Evolutionary conservation across 768 basidiomycete genomes (phyloP), one percentile per base, ranked within the genome.

Genomic region (Rhodotorula kratochvilovae): DNA sequence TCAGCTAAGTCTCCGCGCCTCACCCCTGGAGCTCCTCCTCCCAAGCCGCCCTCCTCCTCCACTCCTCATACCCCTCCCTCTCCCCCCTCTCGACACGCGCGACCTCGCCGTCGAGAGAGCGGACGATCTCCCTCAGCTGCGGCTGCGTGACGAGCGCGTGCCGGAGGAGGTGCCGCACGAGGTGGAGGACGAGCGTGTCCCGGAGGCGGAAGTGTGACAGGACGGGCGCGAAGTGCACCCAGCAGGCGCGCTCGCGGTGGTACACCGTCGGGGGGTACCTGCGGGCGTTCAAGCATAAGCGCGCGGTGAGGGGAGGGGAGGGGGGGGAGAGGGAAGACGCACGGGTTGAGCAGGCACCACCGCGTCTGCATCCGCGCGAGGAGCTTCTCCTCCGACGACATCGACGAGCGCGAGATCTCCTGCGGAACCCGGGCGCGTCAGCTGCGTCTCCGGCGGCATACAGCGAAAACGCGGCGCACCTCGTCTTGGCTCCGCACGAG

Each of bases 291-390:
- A 1, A 35, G 31, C 7, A 27, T 5, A 35, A 5, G 17, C 3
- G 12, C n/a, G n/a, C n/a, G n/a, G n/a, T n/a, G n/a, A n/a, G n/a
- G n/a, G n/a, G n/a, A n/a, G n/a, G n/a, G n/a, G n/a, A n/a, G n/a
- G n/a, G n/a, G n/a, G n/a, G n/a, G n/a, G n/a, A n/a, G n/a, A 25
- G 33, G 33, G 29, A 31, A 15, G 8, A 25, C 67, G 61, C 3
- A 69, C 68, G 68, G 62, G 55, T 69, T 69, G 45, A 69, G n/a
- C 7, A 69, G 27, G 19, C n/a, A 25, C 57, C 53, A 62, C 12
- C 68, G 54, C 36, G 39, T 50, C 35, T 62, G 36, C 27, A 23
- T 36, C 13, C 67, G 61, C 2, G 42, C 35, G 27, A 68, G 42
- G 10, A 68, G 33, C 13, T 48, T 62, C 27, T 68, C 61, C 10